phyloP scores from a whole-genome alignment of 345 rosid species.

The Sonneratia alba region DNA sequence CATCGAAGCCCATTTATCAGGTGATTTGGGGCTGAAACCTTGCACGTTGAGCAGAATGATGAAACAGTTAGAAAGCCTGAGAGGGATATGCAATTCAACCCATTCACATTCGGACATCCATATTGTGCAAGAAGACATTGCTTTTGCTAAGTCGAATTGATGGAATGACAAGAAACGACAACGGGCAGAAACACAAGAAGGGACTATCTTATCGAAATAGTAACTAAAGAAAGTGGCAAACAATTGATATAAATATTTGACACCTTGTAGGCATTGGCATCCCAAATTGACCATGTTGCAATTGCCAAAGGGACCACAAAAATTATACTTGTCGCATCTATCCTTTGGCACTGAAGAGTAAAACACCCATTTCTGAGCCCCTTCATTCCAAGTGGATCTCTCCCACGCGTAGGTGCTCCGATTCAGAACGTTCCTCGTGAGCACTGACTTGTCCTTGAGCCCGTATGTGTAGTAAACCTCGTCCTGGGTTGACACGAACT shows the following conservation, averaged over 20 bases:
- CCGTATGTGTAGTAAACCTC: constrained; percentile 25
- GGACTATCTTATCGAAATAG: too few species aligned
- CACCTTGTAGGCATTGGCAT: constrained; percentile 24
- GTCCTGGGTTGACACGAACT: constrained; percentile 16
- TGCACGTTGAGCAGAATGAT: not conserved
- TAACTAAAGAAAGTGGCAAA: too few species aligned
- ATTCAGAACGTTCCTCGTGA: constrained; percentile 25
- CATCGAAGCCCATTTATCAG: constrained; percentile 16
- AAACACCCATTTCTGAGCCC: constrained; percentile 19
- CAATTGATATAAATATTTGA: too few species aligned
- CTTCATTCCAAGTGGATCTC: constrained; percentile 32
- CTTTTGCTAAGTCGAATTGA: too few species aligned
- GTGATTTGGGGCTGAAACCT: constrained; percentile 21
- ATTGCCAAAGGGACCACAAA: constrained; percentile 29
- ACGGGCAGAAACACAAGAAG: too few species aligned
- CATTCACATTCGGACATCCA: too few species aligned
- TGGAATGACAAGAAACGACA: too few species aligned
- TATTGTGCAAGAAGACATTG: too few species aligned
- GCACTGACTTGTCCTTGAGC: constrained; percentile 12
- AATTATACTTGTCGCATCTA: constrained; percentile 24
- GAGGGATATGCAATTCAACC: not conserved
- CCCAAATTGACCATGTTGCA: constrained; percentile 17
- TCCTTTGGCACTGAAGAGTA: constrained; percentile 36
- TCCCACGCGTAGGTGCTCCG: constrained; percentile 16
- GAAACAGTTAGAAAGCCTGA: not conserved